phyloP scores from a whole-genome alignment of 495 filamentous ascomycete genomes.

The Daldinia loculata region DNA sequence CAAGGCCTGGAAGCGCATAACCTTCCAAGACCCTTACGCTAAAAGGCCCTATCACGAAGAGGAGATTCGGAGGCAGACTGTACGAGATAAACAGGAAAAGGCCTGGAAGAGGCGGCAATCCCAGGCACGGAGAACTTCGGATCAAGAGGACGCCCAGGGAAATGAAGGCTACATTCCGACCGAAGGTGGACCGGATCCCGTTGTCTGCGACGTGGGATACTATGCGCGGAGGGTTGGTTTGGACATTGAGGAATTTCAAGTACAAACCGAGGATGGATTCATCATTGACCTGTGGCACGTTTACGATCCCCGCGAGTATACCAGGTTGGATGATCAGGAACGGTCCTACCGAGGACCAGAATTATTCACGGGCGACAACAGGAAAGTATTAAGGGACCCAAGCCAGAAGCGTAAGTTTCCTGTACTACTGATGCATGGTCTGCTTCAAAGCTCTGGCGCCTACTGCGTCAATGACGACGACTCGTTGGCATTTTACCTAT shows the following conservation, averaged over 20 bases:
- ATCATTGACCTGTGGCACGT: conserved; percentile 89
- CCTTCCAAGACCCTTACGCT: conserved; percentile 64
- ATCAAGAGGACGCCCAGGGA: conserved; percentile 52
- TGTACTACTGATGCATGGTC: conserved; percentile 85
- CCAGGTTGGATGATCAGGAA: conserved; percentile 50
- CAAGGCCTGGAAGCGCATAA: conserved; percentile 58
- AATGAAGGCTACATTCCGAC: conserved; percentile 70
- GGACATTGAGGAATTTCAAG: conserved; percentile 82
- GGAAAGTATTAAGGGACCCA: conserved; percentile 30
- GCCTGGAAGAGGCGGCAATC: conserved; percentile 66
- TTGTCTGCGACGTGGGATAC: conserved; percentile 82
- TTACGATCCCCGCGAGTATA: conserved; percentile 82
- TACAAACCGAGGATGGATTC: conserved; percentile 95
- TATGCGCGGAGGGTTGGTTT: conserved; percentile 90
- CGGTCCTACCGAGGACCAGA: conserved; percentile 54
- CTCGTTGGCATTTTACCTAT: conserved; percentile 89
- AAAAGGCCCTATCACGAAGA: conserved; percentile 76
- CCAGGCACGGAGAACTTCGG: conserved; percentile 36
- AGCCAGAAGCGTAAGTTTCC: conserved; percentile 75
- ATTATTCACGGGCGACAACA: conserved; percentile 44
- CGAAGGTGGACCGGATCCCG: conserved; percentile 80
- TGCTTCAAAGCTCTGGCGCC: conserved; percentile 86
- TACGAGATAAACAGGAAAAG: conserved; percentile 63
- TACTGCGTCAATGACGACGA: conserved; percentile 92
- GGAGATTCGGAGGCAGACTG: conserved; percentile 59